These are phyloP conservation scores for Bacidia rubella DNA, from an alignment of 495 filamentous ascomycete genomes.

Conservation along the genomic window DNA sequence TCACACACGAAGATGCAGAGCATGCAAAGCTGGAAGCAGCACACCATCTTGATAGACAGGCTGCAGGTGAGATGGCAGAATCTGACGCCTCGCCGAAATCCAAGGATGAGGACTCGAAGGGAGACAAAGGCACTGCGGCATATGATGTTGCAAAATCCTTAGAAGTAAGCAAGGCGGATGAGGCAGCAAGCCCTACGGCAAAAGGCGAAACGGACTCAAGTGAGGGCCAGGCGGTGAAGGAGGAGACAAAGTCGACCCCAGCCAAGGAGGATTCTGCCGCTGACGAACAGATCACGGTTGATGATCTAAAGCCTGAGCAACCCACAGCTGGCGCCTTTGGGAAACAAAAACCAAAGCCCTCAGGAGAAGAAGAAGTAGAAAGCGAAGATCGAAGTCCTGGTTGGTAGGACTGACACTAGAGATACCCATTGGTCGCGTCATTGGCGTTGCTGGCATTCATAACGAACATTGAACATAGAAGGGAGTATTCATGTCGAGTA, in stretches of 20 bases:
- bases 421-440: too few relatives aligned
- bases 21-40: constrained; percentile 11
- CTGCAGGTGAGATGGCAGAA: constrained; percentile 3
- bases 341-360: not conserved
- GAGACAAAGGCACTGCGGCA: not conserved
- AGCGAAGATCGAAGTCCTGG: not conserved
- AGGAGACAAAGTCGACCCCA: not conserved
- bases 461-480: not conserved
- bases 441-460: too few relatives aligned
- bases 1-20: constrained; percentile 2
- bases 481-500: not conserved
- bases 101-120: not conserved
- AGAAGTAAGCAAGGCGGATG: not conserved
- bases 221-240: not conserved
- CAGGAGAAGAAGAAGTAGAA: not conserved
- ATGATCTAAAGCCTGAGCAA: not conserved
- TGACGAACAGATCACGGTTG: not conserved
- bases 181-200: not conserved
- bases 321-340: not conserved
- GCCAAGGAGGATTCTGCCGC: not conserved
- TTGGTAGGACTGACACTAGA: not conserved
- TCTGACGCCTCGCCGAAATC: not conserved
- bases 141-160: not conserved
- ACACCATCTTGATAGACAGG: constrained; percentile 10
- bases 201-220: not conserved